Base-by-base conservation (phyloP, 768 basidiomycete genomes). In the Macrolepiota dolichaula region DNA sequence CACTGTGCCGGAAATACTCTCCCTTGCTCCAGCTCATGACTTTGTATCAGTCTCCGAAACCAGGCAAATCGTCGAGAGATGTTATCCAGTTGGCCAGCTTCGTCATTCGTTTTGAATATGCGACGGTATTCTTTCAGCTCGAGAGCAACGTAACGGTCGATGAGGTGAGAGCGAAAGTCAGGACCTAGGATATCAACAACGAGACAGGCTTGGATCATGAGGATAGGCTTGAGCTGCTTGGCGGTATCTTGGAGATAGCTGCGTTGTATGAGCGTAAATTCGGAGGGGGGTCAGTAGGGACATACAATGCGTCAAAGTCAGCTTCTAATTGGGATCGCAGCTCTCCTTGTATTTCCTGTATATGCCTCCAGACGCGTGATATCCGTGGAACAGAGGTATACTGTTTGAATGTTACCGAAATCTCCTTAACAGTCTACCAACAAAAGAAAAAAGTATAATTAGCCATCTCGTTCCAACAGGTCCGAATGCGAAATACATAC, bases 11-110 rank as follows among this genome's bases (percentile, higher is more conserved):
- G 94, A 71, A 98, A 97, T 1, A 92, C 83, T 13, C 84, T 78
- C 0, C 89, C 89, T 63, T 91, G 87, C 66, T 97, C 96, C 7
- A 91, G 81, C 66, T 98, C 96, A 71, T 97, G 92, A 4, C 84
- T 86, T 60, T 88, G 86, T 22, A 99, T 75, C 32, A 95, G 72
- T 29, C 96, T 84, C 22, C 91, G 81, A 75, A 98, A 98, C 95
- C 96, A 99, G 3, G 95, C 93, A 66, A 94, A 98, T 44, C 97
- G 85, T 15, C 97, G 80, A 0, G 93, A 86, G 5, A 97, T 81
- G 65, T 99, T 99, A 76, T 99, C 97, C 50, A 99, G 79, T 67
- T 97, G 94, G 3, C 96, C 97, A 1, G 97, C 94, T 73, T 98
- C 97, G 64, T 97, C 95, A 4, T 87, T 88, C 6, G 91, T 85